Percentiles rank a stretch among this genome's conserved stretches.
These are phyloP conservation scores for Aureobasidium subglaciale DNA, from an alignment of 2,329 filamentous ascomycete species.

Conservation along the genomic window DNA sequence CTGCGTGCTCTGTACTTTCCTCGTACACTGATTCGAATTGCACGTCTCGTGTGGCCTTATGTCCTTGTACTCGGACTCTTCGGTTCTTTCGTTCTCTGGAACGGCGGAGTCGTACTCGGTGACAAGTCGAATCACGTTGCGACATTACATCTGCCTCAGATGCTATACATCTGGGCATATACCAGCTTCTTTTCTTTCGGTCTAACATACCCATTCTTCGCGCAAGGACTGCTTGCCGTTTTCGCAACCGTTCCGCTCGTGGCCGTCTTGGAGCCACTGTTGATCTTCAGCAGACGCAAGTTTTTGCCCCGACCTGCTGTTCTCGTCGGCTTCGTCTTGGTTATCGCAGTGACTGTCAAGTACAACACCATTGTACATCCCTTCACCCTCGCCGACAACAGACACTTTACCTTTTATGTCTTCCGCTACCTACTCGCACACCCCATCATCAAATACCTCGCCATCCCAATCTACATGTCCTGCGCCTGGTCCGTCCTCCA, in stretches of 20 bases:
- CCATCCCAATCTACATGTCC: constrained; percentile 62
- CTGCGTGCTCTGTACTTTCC: constrained; percentile 3
- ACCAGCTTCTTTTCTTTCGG: constrained; percentile 85
- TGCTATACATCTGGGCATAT: constrained; percentile 93
- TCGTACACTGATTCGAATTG: not conserved
- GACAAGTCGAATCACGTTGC: constrained; percentile 93
- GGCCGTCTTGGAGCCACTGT: constrained; percentile 25
- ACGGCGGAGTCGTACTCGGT: constrained; percentile 84
- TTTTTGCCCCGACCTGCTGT: constrained; percentile 34
- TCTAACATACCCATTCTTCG: constrained; percentile 54
- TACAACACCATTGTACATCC: constrained; percentile 93
- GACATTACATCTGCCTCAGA: constrained; percentile 80
- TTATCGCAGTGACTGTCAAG: constrained; percentile 51
- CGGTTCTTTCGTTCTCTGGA: constrained; percentile 70
- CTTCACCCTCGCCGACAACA: constrained; percentile 91
- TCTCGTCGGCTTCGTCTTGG: constrained; percentile 29
- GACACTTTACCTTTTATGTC: constrained; percentile 95
- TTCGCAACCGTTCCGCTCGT: constrained; percentile 21
- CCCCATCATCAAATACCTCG: constrained; percentile 56
- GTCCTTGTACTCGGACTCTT: constrained; percentile 62
- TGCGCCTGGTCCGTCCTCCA: constrained; percentile 63
- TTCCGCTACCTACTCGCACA: constrained; percentile 68
- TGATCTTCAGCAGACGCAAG: constrained; percentile 28
- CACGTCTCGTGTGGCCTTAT: constrained; percentile 36
- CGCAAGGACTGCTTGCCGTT: constrained; percentile 26